These are phyloP conservation scores for Pythium biforme DNA, from an alignment of 352 stramenopile species.

Conservation along the genomic window DNA sequence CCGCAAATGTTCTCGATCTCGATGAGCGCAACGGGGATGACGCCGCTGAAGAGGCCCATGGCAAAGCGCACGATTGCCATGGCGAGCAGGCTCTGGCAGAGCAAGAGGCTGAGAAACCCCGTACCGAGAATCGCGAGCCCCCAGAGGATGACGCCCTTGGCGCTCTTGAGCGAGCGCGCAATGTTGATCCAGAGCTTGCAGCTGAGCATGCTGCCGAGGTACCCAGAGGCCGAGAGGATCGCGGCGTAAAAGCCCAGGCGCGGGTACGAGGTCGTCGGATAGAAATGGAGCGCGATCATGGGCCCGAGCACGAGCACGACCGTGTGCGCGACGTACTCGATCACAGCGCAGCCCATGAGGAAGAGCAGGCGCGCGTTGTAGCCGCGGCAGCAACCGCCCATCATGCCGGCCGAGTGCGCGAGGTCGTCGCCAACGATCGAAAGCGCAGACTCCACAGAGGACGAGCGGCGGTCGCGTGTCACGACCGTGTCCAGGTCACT, in stretches of 20 bases:
- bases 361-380: constrained; percentile 76
- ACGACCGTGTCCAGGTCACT: not conserved
- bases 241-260: constrained; percentile 77
- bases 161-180: constrained; percentile 66
- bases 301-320: constrained; percentile 68
- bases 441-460: constrained; percentile 28
- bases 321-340: constrained; percentile 74
- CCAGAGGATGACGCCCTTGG: constrained; percentile 82
- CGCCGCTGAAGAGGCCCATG: constrained; percentile 72
- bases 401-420: constrained; percentile 20
- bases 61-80: constrained; percentile 78
- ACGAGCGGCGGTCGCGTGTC: constrained; percentile 23
- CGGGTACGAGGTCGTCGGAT: constrained; percentile 68
- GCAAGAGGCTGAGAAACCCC: constrained; percentile 69
- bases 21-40: constrained; percentile 69
- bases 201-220: constrained; percentile 66
- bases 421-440: constrained; percentile 24
- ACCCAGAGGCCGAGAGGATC: constrained; percentile 61
- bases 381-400: constrained; percentile 51
- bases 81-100: constrained; percentile 75
- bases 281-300: constrained; percentile 79
- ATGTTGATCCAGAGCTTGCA: constrained; percentile 82
- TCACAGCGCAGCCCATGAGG: constrained; percentile 76
- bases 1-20: constrained; percentile 85
- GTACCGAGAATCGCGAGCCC: constrained; percentile 63